Evolutionary conservation across 2,329 filamentous ascomycete species (phyloP).

Genomic region (Ascochyta koolunga): DNA sequence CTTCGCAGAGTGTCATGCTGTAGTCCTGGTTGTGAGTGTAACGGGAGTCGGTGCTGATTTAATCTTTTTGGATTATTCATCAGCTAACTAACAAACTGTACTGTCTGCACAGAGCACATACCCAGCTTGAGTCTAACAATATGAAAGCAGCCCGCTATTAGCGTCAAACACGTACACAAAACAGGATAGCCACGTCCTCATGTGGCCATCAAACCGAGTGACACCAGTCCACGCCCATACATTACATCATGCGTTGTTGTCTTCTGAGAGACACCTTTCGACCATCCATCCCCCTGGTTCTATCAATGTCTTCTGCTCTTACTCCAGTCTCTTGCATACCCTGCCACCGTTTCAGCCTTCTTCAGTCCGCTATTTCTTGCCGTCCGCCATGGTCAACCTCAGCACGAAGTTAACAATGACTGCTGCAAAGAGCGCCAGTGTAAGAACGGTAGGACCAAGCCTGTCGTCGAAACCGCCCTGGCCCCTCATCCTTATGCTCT

Average conservation of each 20-base stretch:
- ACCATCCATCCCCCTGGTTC: neutral
- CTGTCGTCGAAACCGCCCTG: conserved; percentile 97
- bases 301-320: neutral
- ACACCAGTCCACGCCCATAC: neutral
- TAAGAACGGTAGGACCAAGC: conserved; percentile 89
- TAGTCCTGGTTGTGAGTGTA: neutral
- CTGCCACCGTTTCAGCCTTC: neutral
- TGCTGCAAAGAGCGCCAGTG: conserved; percentile 82
- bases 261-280: neutral
- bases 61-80: neutral
- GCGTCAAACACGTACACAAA: neutral
- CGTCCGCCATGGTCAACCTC: conserved; percentile 39
- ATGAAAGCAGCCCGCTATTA: neutral
- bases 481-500: conserved; percentile 86
- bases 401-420: conserved; percentile 97
- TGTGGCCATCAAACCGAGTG: too few relatives aligned
- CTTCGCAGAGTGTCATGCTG: neutral
- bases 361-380: conserved; percentile 10
- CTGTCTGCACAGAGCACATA: neutral
- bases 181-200: neutral
- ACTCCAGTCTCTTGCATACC: too few relatives aligned
- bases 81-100: neutral
- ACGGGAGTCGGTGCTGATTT: neutral
- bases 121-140: neutral
- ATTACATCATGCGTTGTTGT: neutral